A percentile compares a stretch with the other conserved stretches of the same genome.
Conservation (phyloP, 2,329 filamentous ascomycete species). For the Colletotrichum sp. region DNA sequence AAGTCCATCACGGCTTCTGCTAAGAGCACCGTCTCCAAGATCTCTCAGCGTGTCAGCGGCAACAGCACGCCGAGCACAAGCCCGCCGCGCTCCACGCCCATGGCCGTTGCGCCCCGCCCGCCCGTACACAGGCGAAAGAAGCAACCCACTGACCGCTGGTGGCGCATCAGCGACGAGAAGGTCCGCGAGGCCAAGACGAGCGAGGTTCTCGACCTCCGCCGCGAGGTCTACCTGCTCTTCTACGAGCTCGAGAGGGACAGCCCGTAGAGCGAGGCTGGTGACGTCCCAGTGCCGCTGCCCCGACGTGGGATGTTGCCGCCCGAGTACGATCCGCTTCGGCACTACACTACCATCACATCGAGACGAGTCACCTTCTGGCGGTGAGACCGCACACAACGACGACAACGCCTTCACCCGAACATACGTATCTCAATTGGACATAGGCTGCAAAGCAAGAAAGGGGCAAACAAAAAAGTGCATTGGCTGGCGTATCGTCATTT, state of each 20-base stretch:
- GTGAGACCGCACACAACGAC: not conserved
- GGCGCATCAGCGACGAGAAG: constrained; percentile 97
- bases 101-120: constrained; percentile 21
- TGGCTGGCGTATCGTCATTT: not conserved
- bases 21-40: constrained; percentile 54
- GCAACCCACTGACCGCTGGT: constrained; percentile 77
- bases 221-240: constrained; percentile 94
- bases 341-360: constrained; percentile 1
- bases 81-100: constrained; percentile 24
- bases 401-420: not conserved
- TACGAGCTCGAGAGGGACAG: constrained; percentile 78
- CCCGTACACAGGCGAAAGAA: constrained; percentile 53
- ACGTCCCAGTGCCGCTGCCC: not conserved
- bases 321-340: not conserved
- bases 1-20: constrained; percentile 62
- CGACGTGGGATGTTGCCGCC: constrained; percentile 5
- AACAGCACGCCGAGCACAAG: constrained; percentile 18
- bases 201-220: constrained; percentile 92
- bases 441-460: not conserved
- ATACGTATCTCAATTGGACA: not conserved
- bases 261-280: constrained; percentile 23
- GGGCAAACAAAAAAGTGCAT: constrained; percentile 6
- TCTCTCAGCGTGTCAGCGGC: constrained; percentile 42
- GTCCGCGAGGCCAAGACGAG: constrained; percentile 91
- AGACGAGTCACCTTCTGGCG: constrained; percentile 7